Evolutionary conservation across 768 basidiomycete species (phyloP).

Genomic region (Fomitopsis serialis): DNA sequence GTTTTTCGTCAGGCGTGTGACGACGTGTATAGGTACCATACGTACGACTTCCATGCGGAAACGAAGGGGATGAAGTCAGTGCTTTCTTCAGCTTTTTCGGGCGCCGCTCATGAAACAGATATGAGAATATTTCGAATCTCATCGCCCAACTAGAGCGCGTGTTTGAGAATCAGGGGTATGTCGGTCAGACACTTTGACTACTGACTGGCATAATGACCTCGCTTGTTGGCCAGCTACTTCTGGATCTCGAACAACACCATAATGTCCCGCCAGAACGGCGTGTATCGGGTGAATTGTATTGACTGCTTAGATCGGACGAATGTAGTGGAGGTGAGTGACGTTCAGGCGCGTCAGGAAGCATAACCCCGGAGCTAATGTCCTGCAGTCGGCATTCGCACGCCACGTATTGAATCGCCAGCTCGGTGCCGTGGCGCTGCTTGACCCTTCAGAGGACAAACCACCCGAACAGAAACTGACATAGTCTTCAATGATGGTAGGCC

Average conservation of each 20-base stretch:
- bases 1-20: background rate
- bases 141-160: slow-evolving; percentile 62
- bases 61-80: slow-evolving; percentile 91
- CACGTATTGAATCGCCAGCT: slow-evolving; percentile 73
- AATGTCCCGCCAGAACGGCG: slow-evolving; percentile 78
- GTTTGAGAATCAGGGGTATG: slow-evolving; percentile 78
- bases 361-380: too few relatives aligned
- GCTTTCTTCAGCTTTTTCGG: too few relatives aligned
- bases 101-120: too few relatives aligned
- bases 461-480: slow-evolving; percentile 58
- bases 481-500: slow-evolving; percentile 73
- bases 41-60: slow-evolving; percentile 92
- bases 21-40: slow-evolving; percentile 48
- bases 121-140: slow-evolving; percentile 85
- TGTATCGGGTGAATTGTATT: slow-evolving; percentile 91
- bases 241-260: slow-evolving; percentile 71
- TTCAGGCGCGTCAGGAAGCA: too few relatives aligned
- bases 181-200: background rate
- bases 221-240: slow-evolving; percentile 52
- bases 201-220: background rate
- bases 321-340: slow-evolving; percentile 69
- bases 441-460: slow-evolving; percentile 45
- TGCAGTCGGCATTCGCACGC: slow-evolving; percentile 86
- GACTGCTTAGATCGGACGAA: slow-evolving; percentile 95
- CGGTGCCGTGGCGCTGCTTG: slow-evolving; percentile 63